Percentiles rank a stretch among this genome's conserved stretches.
These are phyloP conservation scores for Kappamyces sp. DNA, from an alignment of 192 early-diverging fungal species.

Conservation along the genomic window DNA sequence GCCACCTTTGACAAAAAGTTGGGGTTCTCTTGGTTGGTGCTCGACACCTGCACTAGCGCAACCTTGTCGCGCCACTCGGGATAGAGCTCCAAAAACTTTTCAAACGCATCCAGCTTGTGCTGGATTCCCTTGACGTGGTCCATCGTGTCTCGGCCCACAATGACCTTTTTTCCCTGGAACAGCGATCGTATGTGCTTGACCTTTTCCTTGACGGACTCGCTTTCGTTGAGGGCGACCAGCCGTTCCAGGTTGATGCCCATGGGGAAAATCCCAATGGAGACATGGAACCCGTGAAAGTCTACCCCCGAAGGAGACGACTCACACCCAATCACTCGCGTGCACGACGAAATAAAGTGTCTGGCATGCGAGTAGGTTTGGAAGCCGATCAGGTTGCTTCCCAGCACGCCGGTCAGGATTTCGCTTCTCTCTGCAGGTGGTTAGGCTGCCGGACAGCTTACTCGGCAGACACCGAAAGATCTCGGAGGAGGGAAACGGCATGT, in stretches of 20 bases:
- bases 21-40: slow-evolving; percentile 53
- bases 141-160: slow-evolving; percentile 93
- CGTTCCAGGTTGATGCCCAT: slow-evolving; percentile 91
- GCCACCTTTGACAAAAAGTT: slow-evolving; percentile 75
- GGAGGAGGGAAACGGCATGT: slow-evolving; percentile 53
- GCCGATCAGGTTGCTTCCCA: slow-evolving; percentile 88
- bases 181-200: slow-evolving; percentile 72
- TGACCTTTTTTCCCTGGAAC: slow-evolving; percentile 84
- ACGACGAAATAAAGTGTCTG: slow-evolving; percentile 82
- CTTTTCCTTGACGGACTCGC: slow-evolving; percentile 66
- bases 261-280: slow-evolving; percentile 85
- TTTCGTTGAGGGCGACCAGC: slow-evolving; percentile 55
- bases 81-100: slow-evolving; percentile 80
- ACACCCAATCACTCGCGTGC: slow-evolving; percentile 88
- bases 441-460: slow-evolving; percentile 26
- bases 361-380: slow-evolving; percentile 97
- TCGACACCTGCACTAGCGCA: slow-evolving; percentile 93
- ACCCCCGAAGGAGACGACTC: slow-evolving; percentile 88
- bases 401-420: slow-evolving; percentile 59
- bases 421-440: background rate
- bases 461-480: slow-evolving; percentile 57
- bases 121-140: slow-evolving; percentile 90
- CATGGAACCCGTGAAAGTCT: slow-evolving; percentile 68
- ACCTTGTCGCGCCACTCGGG: slow-evolving; percentile 91
- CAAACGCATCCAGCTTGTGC: slow-evolving; percentile 93